Evolutionary conservation across 768 basidiomycete species (phyloP).

Genomic region (Pisolithus orientalis): DNA sequence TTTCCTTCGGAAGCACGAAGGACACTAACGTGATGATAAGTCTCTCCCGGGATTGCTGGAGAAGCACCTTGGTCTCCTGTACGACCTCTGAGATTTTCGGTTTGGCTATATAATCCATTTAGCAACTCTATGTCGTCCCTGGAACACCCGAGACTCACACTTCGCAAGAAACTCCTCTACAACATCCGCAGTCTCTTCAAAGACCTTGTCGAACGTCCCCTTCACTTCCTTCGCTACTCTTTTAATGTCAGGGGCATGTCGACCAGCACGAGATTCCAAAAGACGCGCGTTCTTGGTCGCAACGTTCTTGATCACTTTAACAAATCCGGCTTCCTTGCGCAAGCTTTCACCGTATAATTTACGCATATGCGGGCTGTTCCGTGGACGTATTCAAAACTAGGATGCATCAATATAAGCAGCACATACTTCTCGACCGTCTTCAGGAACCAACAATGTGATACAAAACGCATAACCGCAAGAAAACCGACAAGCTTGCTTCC

Average conservation of each 20-base stretch:
- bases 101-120: slow-evolving; percentile 49
- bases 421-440: slow-evolving; percentile 85
- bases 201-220: slow-evolving; percentile 93
- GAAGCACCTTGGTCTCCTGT: slow-evolving; percentile 84
- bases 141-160: slow-evolving; percentile 45
- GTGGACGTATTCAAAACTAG: no score
- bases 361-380: slow-evolving; percentile 89
- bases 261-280: slow-evolving; percentile 69
- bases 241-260: slow-evolving; percentile 76
- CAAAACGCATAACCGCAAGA: slow-evolving; percentile 77
- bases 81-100: slow-evolving; percentile 86
- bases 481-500: slow-evolving; percentile 87
- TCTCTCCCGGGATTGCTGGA: slow-evolving; percentile 87
- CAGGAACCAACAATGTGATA: slow-evolving; percentile 97
- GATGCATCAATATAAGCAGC: background rate
- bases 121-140: background rate
- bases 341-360: slow-evolving; percentile 91
- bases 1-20: background rate
- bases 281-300: slow-evolving; percentile 77
- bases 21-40: slow-evolving; percentile 82
- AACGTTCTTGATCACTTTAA: slow-evolving; percentile 95
- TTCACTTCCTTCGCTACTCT: slow-evolving; percentile 87
- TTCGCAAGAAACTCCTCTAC: slow-evolving; percentile 91
- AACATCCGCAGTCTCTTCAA: slow-evolving; percentile 87
- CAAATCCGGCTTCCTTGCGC: slow-evolving; percentile 93